These are phyloP conservation scores for Yamagishiella unicocca DNA, from an alignment of 139 green algal species.

Conservation along the genomic window DNA sequence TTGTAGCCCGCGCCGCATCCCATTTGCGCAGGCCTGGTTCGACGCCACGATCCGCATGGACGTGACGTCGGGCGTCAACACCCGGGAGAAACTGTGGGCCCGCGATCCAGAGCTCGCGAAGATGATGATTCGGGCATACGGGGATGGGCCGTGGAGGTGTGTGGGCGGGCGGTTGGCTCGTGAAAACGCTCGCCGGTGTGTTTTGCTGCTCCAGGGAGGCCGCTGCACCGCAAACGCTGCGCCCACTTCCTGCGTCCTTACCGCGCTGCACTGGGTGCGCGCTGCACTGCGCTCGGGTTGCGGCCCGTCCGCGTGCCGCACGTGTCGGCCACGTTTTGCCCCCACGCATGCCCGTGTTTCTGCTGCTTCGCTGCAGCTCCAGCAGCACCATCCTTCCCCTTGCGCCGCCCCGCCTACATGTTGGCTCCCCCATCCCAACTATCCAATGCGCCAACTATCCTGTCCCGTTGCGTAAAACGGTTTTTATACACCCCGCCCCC, in stretches of 20 bases:
- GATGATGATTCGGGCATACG: constrained; percentile 65
- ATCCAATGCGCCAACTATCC: too few species aligned
- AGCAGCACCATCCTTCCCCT: neutral
- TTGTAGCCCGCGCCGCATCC: too few species aligned
- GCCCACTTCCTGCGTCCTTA: neutral
- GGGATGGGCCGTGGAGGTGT: constrained; percentile 65
- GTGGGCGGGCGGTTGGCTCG: neutral
- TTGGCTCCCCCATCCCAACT: too few species aligned
- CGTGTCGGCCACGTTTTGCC: too few species aligned
- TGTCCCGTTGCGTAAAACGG: neutral
- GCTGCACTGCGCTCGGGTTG: too few species aligned
- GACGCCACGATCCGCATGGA: constrained; percentile 76
- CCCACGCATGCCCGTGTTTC: too few species aligned
- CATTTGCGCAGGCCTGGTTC: constrained; percentile 72
- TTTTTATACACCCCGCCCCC: neutral
- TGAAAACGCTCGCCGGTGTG: neutral
- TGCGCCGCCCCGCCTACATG: neutral
- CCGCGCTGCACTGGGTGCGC: too few species aligned
- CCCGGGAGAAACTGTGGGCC: constrained; percentile 63
- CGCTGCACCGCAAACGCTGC: neutral
- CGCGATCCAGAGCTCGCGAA: constrained; percentile 73
- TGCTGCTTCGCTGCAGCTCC: too few species aligned
- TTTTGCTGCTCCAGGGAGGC: neutral
- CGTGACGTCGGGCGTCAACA: constrained; percentile 84
- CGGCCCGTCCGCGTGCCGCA: too few species aligned